Conservation (phyloP, 352 stramenopile genomes). For the Globisporangium abappressorium region DNA sequence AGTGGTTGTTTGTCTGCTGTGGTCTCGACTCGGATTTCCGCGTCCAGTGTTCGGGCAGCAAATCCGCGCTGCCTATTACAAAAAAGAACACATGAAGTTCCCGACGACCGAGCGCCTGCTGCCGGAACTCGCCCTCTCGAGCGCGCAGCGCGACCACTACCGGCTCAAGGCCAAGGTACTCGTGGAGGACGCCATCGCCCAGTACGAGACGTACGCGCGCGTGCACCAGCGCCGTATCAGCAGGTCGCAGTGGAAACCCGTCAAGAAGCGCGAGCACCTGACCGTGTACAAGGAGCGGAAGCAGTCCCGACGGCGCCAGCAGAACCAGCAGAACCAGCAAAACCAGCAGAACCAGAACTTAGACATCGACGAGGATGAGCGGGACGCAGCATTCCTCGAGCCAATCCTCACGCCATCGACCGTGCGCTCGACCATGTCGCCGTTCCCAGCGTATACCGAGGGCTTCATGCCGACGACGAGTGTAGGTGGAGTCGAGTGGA, state of each 20-base stretch:
- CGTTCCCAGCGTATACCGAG: neutral
- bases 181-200: conserved; percentile 40
- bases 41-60: neutral
- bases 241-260: conserved; percentile 33
- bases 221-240: conserved; percentile 26
- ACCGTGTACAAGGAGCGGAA: conserved; percentile 31
- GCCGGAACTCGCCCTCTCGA: conserved; percentile 11
- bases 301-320: neutral
- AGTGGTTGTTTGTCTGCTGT: neutral
- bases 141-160: conserved; percentile 7
- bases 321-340: neutral
- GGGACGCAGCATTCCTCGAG: neutral
- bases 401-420: conserved; percentile 12
- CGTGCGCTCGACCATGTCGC: conserved; percentile 13
- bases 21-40: neutral
- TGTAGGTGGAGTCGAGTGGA: neutral
- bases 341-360: conserved; percentile 1
- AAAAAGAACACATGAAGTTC: conserved; percentile 13
- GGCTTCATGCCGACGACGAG: conserved; percentile 12
- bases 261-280: conserved; percentile 44
- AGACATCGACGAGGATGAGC: neutral
- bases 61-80: neutral
- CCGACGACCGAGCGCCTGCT: conserved; percentile 12
- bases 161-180: conserved; percentile 21
- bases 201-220: conserved; percentile 29